Evolutionary conservation across 2,329 filamentous ascomycete genomes (phyloP), one percentile per base, ranked within the genome.

Genomic region (Endocalyx cinctus): DNA sequence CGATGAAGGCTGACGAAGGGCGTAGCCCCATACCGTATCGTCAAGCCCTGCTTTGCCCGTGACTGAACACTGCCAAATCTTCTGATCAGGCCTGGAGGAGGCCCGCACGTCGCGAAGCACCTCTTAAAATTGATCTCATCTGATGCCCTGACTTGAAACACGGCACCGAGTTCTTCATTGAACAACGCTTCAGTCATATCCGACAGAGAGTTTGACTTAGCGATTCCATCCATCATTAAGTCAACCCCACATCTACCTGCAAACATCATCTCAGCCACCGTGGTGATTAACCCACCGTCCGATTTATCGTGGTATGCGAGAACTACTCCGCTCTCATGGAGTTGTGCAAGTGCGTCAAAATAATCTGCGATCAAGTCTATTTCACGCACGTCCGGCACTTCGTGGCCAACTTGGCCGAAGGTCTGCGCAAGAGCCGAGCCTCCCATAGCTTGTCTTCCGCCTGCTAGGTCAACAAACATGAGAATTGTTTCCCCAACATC

Each of bases 251-350:
- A 23, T 23, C 20, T 23, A n/a, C 92, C 92, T 19, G 92, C 90
- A 58, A 97, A 97, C 79, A 94, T 94, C 92, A 97, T 97, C 64
- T 98, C 92, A 3, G 82, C 86, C 20, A 97, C 66, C 5, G 89
- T 88, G 1, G 89, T 92, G 55, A 96, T 77, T 7, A 97, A 69
- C 52, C 90, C 90, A 58, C 90, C 90, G 58, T 97, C 90, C 0
- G 88, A 95, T 29, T 86, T 75, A 61, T 97, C 90, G 58, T 97
- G 90, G 58, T 97, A 97, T 6, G 45, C 42, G 15, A 42, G 34
- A 12, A 47, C 34, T 18, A 46, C 29, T n/a, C 62, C 27, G 66
- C 64, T 69, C 61, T 72, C 66, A 51, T 82, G 77, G 30, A 82
- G 63, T 49, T 81, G 77, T 29, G 66, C 67, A 16, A 94, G 71